Evolutionary conservation across 2,329 filamentous ascomycete species (phyloP).

Genomic region (Cladophialophora exuberans): DNA sequence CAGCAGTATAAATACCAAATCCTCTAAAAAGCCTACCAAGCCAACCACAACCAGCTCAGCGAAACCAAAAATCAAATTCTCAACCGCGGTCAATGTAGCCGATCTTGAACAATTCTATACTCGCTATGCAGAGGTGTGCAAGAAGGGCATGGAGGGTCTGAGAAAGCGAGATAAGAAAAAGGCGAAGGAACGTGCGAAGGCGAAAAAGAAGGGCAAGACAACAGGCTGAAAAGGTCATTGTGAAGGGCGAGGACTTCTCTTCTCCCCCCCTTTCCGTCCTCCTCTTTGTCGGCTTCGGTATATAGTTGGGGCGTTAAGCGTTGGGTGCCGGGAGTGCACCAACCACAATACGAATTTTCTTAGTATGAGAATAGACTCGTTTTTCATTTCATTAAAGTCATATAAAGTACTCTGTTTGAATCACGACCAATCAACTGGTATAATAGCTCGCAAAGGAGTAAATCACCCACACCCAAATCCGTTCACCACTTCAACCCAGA

Average conservation of each 20-base stretch:
- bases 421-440: not conserved
- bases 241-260: not conserved
- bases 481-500: constrained; percentile 3
- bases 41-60: constrained; percentile 49
- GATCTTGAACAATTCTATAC: constrained; percentile 80
- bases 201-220: constrained; percentile 63
- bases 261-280: too few species aligned
- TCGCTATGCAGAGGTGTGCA: constrained; percentile 88
- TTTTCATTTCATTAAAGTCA: too few species aligned
- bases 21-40: constrained; percentile 44
- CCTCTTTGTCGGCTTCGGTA: too few species aligned
- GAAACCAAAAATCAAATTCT: constrained; percentile 72
- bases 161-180: constrained; percentile 94
- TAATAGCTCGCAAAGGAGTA: not conserved
- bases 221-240: not conserved
- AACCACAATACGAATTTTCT: too few species aligned
- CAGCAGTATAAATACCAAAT: constrained; percentile 20
- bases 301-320: too few species aligned
- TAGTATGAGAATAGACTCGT: too few species aligned
- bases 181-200: constrained; percentile 76
- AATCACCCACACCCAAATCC: not conserved
- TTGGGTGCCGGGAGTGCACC: too few species aligned
- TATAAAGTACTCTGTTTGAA: too few species aligned
- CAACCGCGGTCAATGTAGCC: constrained; percentile 77
- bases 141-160: constrained; percentile 80